Conservation (phyloP, 2,329 filamentous ascomycete genomes). For the Diaporthe australafricana region DNA sequence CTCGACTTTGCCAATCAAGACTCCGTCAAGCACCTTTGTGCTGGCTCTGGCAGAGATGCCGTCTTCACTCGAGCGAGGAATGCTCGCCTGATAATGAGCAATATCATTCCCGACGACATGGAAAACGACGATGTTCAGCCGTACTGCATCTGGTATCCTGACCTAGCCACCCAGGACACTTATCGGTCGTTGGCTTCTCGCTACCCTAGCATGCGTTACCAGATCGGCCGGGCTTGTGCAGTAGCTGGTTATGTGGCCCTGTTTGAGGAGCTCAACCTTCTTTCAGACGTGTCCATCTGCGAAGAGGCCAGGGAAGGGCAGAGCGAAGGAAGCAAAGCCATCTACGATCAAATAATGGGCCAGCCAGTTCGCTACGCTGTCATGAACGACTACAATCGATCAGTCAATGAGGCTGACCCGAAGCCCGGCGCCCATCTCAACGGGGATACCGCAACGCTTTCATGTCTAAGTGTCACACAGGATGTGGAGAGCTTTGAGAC, state of each 20-base stretch:
- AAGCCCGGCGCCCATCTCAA: neutral
- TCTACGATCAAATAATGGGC: neutral
- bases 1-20: neutral
- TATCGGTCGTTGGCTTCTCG: conserved; percentile 46
- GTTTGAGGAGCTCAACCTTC: conserved; percentile 39
- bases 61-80: conserved; percentile 1
- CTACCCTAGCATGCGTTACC: conserved; percentile 50
- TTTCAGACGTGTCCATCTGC: neutral
- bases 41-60: neutral
- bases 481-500: neutral
- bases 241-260: conserved; percentile 50
- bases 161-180: conserved; percentile 44
- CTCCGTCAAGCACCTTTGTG: neutral
- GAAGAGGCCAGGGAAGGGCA: conserved; percentile 7
- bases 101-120: neutral
- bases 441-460: neutral
- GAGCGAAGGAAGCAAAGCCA: neutral
- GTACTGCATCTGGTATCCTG: conserved; percentile 19
- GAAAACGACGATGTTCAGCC: neutral
- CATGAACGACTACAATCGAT: neutral
- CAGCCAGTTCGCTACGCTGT: neutral
- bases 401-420: neutral
- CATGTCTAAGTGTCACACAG: neutral
- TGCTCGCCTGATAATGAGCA: conserved; percentile 5
- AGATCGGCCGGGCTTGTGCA: conserved; percentile 51